Evolutionary conservation across 2,329 filamentous ascomycete genomes (phyloP), one percentile per base, ranked within the genome.

Genomic region (Colletotrichum eremochloae): DNA sequence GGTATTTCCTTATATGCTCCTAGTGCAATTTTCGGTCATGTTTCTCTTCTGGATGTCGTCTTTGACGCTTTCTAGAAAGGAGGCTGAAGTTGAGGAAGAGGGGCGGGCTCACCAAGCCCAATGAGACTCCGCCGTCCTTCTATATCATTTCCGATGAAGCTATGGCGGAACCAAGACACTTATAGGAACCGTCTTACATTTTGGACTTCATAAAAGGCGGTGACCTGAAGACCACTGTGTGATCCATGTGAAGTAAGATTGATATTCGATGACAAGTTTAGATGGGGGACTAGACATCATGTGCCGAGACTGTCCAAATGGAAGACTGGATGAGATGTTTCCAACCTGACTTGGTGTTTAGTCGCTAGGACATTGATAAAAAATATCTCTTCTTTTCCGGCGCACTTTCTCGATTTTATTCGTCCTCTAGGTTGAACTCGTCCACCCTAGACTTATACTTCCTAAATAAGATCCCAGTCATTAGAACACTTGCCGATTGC

Each of bases 1-100:
- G 1, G 76, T 81, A 0, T 85, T 84, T 38, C 77, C 79, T 40
- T 67, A 74, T 11, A 77, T 80, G 12, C 75, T 81, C 24, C 74
- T 78, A 6, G 74, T 61, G 31, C 75, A 76, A n/a, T 75, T 77
- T 29, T 53, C 55, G 31, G 65, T 61, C 11, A 58, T 73, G n/a
- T 66, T 76, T 7, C 61, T 74, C 9, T 33, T 76, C 2, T 77
- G 75, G 76, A 31, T 61, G 1, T 15, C 50, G 1, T 72, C 70
- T 0, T 61, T 61, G 4, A 64, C 48, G 4, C 33, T 69, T 7
- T 44, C 50, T 1, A 36, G 29, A 6, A 24, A 57, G 1, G 64
- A 67, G n/a, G 20, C 9, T 4, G 67, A 67, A 11, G 1, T 18
- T 8, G 67, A 18, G 24, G 42, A 56, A 33, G 44, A 60, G 12